phyloP scores from a whole-genome alignment of 2,329 filamentous ascomycete genomes.

The Trichoderma afroharzianum region DNA sequence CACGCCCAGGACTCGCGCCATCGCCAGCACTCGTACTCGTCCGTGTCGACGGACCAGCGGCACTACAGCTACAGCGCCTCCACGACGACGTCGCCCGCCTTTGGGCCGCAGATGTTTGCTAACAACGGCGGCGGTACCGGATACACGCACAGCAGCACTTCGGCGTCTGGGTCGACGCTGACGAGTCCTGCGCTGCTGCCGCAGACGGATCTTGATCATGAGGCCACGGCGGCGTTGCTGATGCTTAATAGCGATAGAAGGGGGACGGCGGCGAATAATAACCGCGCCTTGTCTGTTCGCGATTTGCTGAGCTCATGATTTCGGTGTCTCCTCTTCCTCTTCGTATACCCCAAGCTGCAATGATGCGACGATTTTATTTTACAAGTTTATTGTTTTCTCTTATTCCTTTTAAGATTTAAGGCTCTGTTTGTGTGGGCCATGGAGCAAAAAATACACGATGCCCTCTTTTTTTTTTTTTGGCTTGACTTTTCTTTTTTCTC shows the following conservation, averaged over 20 bases:
- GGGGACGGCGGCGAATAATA: constrained; percentile 33
- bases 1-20: constrained; percentile 41
- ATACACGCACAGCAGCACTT: constrained; percentile 41
- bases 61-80: constrained; percentile 49
- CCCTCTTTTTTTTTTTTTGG: neutral
- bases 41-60: constrained; percentile 47
- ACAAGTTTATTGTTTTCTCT: neutral
- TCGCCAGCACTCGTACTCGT: constrained; percentile 53
- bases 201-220: constrained; percentile 61
- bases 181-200: constrained; percentile 57
- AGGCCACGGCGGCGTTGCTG: constrained; percentile 79
- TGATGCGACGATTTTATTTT: neutral
- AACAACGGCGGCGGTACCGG: constrained; percentile 17
- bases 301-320: constrained; percentile 51
- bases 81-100: constrained; percentile 54
- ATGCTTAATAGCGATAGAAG: constrained; percentile 83
- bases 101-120: constrained; percentile 45
- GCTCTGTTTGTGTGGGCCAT: neutral
- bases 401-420: too few relatives aligned
- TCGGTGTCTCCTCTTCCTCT: too few relatives aligned
- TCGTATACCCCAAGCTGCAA: neutral
- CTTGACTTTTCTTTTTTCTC: neutral
- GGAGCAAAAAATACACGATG: neutral
- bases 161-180: constrained; percentile 48
- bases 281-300: constrained; percentile 51